Conservation (phyloP, 2,329 filamentous ascomycete genomes). For the Trichoderma lentiforme region DNA sequence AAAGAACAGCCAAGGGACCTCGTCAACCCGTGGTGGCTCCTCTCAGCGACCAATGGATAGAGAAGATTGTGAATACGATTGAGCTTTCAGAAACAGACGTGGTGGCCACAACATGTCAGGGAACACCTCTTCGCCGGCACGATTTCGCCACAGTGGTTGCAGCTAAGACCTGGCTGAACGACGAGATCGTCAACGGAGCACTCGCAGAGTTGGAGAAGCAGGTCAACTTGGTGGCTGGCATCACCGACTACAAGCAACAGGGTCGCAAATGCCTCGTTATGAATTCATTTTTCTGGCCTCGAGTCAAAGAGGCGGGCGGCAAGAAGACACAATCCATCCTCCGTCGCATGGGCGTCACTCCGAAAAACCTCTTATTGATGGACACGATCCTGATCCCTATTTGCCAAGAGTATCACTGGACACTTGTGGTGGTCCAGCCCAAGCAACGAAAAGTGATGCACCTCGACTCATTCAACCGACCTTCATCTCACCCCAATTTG, state of each 20-base stretch:
- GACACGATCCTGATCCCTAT: constrained; percentile 70
- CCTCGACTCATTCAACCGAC: constrained; percentile 60
- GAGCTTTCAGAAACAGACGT: constrained; percentile 18
- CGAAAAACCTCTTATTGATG: constrained; percentile 60
- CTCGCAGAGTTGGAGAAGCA: constrained; percentile 58
- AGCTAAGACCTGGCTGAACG: constrained; percentile 66
- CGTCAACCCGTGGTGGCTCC: constrained; percentile 27
- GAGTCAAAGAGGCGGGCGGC: constrained; percentile 47
- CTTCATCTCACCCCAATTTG: constrained; percentile 21
- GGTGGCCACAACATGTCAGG: constrained; percentile 47
- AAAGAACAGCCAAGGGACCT: constrained; percentile 19
- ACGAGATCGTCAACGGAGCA: constrained; percentile 69
- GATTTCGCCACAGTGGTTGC: constrained; percentile 64
- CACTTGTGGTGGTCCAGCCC: constrained; percentile 64
- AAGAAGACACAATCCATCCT: constrained; percentile 52
- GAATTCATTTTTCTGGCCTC: constrained; percentile 64
- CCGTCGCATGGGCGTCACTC: constrained; percentile 53
- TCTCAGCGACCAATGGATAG: constrained; percentile 30
- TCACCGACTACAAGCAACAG: constrained; percentile 43
- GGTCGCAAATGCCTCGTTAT: constrained; percentile 60
- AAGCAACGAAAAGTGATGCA: constrained; percentile 59
- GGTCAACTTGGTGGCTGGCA: constrained; percentile 55
- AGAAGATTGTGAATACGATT: not conserved
- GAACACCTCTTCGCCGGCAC: constrained; percentile 47
- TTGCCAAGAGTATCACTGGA: constrained; percentile 66